Conservation (phyloP, 202 grass and related monocot genomes). For the Setaria italica region DNA sequence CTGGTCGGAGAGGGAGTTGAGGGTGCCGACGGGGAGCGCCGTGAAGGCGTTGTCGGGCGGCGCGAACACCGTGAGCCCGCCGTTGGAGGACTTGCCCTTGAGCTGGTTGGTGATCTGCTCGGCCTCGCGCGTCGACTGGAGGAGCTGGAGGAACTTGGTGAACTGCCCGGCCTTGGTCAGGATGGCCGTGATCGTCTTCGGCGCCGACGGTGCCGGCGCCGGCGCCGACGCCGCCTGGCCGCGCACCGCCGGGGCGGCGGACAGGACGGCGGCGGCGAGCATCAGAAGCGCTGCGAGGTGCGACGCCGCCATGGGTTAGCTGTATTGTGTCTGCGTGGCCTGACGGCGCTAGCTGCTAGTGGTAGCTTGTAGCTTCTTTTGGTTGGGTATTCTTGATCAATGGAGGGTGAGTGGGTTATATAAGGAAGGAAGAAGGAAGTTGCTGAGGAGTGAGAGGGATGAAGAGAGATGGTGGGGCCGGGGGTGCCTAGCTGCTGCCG, state of each 20-base stretch:
- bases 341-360: not conserved
- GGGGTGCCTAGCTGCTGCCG: not conserved
- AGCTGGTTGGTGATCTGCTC: conserved; percentile 91
- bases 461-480: not conserved
- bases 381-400: conserved; percentile 1
- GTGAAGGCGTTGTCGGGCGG: conserved; percentile 90
- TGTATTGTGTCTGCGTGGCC: not conserved
- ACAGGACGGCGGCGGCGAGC: not conserved
- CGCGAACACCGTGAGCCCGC: conserved; percentile 81
- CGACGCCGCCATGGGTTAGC: conserved; percentile 21
- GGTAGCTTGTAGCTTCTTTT: not conserved
- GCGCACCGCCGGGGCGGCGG: not conserved
- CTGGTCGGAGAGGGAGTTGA: conserved; percentile 81
- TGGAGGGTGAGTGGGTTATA: not conserved
- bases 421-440: not conserved
- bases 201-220: conserved; percentile 29
- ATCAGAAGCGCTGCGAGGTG: not conserved
- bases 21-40: conserved; percentile 58
- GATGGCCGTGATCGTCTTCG: conserved; percentile 70
- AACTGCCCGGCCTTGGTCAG: conserved; percentile 86
- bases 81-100: conserved; percentile 66
- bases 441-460: conserved; percentile 14
- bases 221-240: conserved; percentile 9
- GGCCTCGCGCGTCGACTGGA: conserved; percentile 61
- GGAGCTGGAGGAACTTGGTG: conserved; percentile 77